phyloP scores from a whole-genome alignment of 768 basidiomycete species.

The Podaxis mareebaensis region DNA sequence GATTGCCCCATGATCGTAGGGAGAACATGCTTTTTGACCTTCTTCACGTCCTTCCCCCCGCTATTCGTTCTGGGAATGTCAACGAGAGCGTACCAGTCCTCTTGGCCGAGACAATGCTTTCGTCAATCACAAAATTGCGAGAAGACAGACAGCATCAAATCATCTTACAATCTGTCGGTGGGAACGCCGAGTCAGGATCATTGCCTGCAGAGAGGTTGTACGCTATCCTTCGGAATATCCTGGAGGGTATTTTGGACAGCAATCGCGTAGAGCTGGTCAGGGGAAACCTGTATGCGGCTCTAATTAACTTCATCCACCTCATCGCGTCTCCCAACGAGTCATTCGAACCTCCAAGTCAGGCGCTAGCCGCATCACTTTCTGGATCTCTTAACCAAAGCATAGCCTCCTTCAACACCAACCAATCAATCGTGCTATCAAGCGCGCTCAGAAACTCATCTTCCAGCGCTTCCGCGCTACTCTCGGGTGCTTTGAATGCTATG shows the following conservation, averaged over 20 bases:
- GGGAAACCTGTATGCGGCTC: slow-evolving; percentile 90
- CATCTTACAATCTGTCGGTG: slow-evolving; percentile 63
- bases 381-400: slow-evolving; percentile 28
- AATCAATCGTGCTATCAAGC: slow-evolving; percentile 30
- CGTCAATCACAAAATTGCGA: slow-evolving; percentile 84
- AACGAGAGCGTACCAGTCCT: slow-evolving; percentile 77
- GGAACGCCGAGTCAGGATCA: slow-evolving; percentile 62
- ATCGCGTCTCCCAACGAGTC: slow-evolving; percentile 36
- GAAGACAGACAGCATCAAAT: slow-evolving; percentile 77
- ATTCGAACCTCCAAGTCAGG: slow-evolving; percentile 23
- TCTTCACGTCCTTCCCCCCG: slow-evolving; percentile 75
- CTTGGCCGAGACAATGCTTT: slow-evolving; percentile 79
- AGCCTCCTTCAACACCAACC: slow-evolving; percentile 34
- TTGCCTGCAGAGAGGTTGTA: slow-evolving; percentile 81
- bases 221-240: slow-evolving; percentile 67
- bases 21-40: slow-evolving; percentile 92
- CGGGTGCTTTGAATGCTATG: slow-evolving; percentile 65
- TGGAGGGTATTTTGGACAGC: slow-evolving; percentile 75
- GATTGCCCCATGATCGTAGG: slow-evolving; percentile 76
- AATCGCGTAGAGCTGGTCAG: slow-evolving; percentile 84
- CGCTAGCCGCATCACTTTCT: slow-evolving; percentile 32
- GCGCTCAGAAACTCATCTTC: slow-evolving; percentile 24
- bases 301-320: slow-evolving; percentile 91
- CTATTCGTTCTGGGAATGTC: slow-evolving; percentile 63
- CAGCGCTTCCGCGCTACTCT: slow-evolving; percentile 47